Evolutionary conservation across 192 early-diverging fungal genomes (phyloP).

Genomic region (Nowakowskiella sp.): DNA sequence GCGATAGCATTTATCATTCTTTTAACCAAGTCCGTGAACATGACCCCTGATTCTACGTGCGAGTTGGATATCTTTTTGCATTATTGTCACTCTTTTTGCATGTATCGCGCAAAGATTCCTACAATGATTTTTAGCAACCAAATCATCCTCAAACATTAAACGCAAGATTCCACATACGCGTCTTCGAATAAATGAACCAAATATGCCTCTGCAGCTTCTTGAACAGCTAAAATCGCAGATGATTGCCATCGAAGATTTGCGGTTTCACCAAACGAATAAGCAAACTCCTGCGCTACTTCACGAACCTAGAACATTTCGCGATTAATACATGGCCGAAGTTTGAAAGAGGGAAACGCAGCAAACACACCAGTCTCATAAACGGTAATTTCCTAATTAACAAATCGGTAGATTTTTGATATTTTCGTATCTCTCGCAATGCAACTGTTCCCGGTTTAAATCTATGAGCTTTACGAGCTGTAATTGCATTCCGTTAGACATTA

Average conservation of each 20-base stretch:
- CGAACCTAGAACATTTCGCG: no score
- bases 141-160: slow-evolving; percentile 4
- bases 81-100: slow-evolving; percentile 88
- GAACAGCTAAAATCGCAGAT: slow-evolving; percentile 66
- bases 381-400: slow-evolving; percentile 75
- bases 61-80: slow-evolving; percentile 87
- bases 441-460: slow-evolving; percentile 70
- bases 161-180: slow-evolving; percentile 44
- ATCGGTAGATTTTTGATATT: slow-evolving; percentile 74
- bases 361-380: slow-evolving; percentile 70
- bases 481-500: no score
- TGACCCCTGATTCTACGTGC: slow-evolving; percentile 83
- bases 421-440: slow-evolving; percentile 76
- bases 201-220: slow-evolving; percentile 75
- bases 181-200: slow-evolving; percentile 84
- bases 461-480: no score
- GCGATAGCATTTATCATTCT: no score
- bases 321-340: no score
- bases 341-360: no score
- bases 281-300: slow-evolving; percentile 53
- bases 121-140: neutral
- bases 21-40: no score
- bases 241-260: slow-evolving; percentile 63
- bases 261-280: slow-evolving; percentile 25
- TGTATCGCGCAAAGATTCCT: slow-evolving; percentile 89